phyloP scores from a whole-genome alignment of 2,329 filamentous ascomycete species.

The Aspergillus terreus region DNA sequence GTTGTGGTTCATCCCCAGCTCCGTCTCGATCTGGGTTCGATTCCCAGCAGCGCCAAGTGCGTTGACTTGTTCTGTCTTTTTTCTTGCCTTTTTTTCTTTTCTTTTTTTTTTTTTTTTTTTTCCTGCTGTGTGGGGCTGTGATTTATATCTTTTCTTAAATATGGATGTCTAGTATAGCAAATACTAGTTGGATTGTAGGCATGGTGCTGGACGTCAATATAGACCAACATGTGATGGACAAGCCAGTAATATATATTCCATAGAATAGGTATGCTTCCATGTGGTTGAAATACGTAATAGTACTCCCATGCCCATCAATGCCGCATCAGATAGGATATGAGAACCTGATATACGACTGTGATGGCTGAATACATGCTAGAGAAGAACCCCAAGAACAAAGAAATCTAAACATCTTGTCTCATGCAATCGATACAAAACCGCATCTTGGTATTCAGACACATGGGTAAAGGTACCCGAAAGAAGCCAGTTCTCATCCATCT shows the following conservation, averaged over 20 bases:
- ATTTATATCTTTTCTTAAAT: too few species aligned
- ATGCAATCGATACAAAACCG: constrained; percentile 1
- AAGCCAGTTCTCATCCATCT: constrained; percentile 1
- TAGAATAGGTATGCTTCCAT: too few species aligned
- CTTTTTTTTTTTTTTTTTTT: neutral
- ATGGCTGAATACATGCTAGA: neutral
- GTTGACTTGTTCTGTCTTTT: constrained; percentile 12
- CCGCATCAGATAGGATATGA: neutral
- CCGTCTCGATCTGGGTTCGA: constrained; percentile 23
- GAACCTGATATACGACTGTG: neutral
- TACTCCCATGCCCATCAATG: too few species aligned
- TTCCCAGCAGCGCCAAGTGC: constrained; percentile 20
- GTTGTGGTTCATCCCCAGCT: constrained; percentile 16
- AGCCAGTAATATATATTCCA: too few species aligned
- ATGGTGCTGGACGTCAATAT: too few species aligned
- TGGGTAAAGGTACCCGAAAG: constrained; percentile 1
- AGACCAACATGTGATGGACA: too few species aligned
- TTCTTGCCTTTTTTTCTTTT: neutral
- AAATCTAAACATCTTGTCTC: neutral
- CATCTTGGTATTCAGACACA: constrained; percentile 4
- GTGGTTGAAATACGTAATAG: too few species aligned
- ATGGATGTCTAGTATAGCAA: too few species aligned
- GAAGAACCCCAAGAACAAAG: neutral
- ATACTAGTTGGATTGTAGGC: too few species aligned
- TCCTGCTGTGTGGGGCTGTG: neutral